Evolutionary conservation across 345 rosid species (phyloP).

Genomic region (Mallotus nudiflorus): DNA sequence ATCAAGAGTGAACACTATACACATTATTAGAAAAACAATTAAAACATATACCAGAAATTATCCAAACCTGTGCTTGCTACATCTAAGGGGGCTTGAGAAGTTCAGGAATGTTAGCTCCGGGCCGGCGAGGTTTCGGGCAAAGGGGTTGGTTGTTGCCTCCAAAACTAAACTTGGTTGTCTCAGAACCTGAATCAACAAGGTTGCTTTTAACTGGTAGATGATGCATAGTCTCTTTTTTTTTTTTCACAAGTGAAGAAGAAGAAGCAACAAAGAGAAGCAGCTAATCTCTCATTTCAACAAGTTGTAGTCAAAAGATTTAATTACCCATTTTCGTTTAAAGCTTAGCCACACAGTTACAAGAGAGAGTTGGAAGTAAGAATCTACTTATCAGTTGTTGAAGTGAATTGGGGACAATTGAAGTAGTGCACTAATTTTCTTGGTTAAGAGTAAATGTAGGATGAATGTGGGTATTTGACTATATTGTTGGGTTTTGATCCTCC

Average conservation of each 20-base stretch:
- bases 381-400: constrained; percentile 27
- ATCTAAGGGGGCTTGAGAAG: constrained; percentile 56
- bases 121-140: constrained; percentile 78
- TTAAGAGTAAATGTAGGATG: constrained; percentile 47
- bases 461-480: constrained; percentile 46
- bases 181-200: constrained; percentile 34
- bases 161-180: constrained; percentile 15
- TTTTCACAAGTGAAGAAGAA: neutral
- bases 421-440: constrained; percentile 33
- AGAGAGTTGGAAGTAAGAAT: constrained; percentile 16
- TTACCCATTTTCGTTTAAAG: neutral
- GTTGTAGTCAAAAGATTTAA: neutral
- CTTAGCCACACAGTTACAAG: constrained; percentile 11
- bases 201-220: constrained; percentile 42
- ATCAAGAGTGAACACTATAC: neutral
- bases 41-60: neutral
- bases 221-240: constrained; percentile 36
- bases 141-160: constrained; percentile 31
- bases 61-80: constrained; percentile 50
- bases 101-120: constrained; percentile 50
- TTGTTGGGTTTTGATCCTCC: constrained; percentile 26
- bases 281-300: neutral
- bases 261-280: too few species aligned
- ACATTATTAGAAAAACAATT: neutral
- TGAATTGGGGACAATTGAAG: constrained; percentile 14